Conservation (phyloP, 2,329 filamentous ascomycete genomes). For the Fusarium sp. region DNA sequence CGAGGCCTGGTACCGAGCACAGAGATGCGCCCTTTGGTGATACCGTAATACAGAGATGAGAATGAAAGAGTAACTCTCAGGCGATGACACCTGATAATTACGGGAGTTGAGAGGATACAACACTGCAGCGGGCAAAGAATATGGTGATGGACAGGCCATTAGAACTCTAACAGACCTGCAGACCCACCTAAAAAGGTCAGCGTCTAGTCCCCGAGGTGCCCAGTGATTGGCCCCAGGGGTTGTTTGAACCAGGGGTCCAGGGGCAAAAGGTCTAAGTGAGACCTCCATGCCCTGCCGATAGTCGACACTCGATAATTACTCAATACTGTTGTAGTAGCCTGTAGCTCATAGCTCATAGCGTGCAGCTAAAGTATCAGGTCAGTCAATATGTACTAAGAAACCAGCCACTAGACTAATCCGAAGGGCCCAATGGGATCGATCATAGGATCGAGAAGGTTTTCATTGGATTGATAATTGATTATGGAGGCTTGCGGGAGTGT, state of each 20-base stretch:
- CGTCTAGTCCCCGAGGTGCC: conserved; percentile 5
- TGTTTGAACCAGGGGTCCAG: conserved; percentile 9
- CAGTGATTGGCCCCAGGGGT: neutral
- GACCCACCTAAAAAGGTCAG: conserved; percentile 7
- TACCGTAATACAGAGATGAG: neutral
- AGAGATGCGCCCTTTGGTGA: conserved; percentile 1
- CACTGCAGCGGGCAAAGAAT: neutral
- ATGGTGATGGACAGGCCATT: conserved; percentile 31
- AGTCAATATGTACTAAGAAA: too few relatives aligned
- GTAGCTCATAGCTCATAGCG: neutral
- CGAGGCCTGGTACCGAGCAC: conserved; percentile 19
- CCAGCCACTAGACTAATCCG: neutral
- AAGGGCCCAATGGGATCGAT: neutral
- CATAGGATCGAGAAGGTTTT: neutral
- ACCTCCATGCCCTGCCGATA: neutral
- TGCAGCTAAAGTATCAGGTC: too few relatives aligned
- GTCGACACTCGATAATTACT: neutral
- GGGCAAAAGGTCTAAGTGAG: conserved; percentile 16
- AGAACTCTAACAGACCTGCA: conserved; percentile 5
- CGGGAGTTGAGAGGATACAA: conserved; percentile 18
- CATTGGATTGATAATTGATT: neutral
- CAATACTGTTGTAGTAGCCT: neutral
- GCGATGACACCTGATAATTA: conserved; percentile 18
- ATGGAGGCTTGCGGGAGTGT: neutral
- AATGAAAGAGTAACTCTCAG: neutral